Conservation (phyloP, 495 filamentous ascomycete species). For the Podospora tetraspora region DNA sequence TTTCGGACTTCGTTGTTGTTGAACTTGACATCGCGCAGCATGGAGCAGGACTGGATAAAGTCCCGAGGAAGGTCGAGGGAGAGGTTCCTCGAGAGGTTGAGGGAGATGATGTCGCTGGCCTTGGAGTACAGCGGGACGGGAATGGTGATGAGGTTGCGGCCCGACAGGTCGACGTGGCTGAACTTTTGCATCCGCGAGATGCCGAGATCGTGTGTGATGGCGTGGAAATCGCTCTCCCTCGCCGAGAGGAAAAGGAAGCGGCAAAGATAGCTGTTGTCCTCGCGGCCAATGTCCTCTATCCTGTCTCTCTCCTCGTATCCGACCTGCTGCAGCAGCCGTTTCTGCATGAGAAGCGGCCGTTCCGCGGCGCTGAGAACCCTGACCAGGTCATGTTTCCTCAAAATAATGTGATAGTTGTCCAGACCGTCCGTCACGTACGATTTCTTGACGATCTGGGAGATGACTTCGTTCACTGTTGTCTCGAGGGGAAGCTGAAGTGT, state of each 20-base stretch:
- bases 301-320: constrained; percentile 84
- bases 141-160: constrained; percentile 90
- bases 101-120: constrained; percentile 84
- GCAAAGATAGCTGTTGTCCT: constrained; percentile 95
- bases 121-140: constrained; percentile 90
- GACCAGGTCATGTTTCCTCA: constrained; percentile 87
- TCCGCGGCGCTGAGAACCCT: constrained; percentile 73
- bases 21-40: constrained; percentile 91
- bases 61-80: constrained; percentile 91
- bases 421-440: constrained; percentile 83
- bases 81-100: constrained; percentile 88
- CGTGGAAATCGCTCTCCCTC: constrained; percentile 71
- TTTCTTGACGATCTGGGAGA: constrained; percentile 80
- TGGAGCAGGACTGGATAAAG: constrained; percentile 89
- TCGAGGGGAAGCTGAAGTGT: constrained; percentile 77
- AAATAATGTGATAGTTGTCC: constrained; percentile 89
- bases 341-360: constrained; percentile 86
- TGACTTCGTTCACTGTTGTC: constrained; percentile 76
- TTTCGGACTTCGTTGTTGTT: constrained; percentile 84
- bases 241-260: constrained; percentile 91
- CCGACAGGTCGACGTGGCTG: constrained; percentile 86
- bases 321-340: constrained; percentile 82
- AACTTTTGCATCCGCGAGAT: constrained; percentile 79
- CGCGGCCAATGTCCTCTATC: constrained; percentile 91
- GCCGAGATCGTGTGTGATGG: constrained; percentile 60